Percentiles rank a stretch among this genome's conserved stretches.
Evolutionary conservation across 176 grass and related monocot species (phyloP).

Genomic region (Oryza coarctata): DNA sequence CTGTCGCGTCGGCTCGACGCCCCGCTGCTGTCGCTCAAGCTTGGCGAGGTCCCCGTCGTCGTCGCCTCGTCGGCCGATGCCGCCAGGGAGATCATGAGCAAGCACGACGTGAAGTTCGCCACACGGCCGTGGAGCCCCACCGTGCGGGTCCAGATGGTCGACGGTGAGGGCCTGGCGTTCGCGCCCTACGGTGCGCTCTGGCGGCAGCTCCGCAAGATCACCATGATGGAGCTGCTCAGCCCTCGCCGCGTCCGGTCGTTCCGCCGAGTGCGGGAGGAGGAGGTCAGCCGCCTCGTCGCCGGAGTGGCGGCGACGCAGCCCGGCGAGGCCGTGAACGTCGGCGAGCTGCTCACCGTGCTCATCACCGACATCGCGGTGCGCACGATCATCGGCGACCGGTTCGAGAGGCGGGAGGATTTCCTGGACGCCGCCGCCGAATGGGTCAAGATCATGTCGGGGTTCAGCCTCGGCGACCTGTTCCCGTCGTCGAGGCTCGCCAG

Average conservation of each 20-base stretch:
- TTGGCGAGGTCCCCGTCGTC: constrained; percentile 24
- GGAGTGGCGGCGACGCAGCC: neutral
- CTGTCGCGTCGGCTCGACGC: constrained; percentile 9
- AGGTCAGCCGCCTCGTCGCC: constrained; percentile 9
- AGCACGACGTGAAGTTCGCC: constrained; percentile 24
- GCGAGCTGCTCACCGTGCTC: constrained; percentile 3
- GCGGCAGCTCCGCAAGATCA: constrained; percentile 31
- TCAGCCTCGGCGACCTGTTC: constrained; percentile 40
- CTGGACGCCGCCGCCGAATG: neutral
- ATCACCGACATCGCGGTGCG: constrained; percentile 7
- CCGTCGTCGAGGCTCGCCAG: constrained; percentile 32
- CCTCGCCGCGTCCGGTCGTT: constrained; percentile 21
- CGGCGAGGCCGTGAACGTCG: constrained; percentile 21
- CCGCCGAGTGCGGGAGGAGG: constrained; percentile 34
- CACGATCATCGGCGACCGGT: neutral
- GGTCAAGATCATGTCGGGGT: neutral
- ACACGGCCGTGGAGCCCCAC: constrained; percentile 12
- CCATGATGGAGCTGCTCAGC: constrained; percentile 22
- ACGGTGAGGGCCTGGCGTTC: constrained; percentile 7
- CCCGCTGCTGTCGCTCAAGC: constrained; percentile 24
- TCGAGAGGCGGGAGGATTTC: constrained; percentile 5
- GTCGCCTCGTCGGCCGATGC: neutral
- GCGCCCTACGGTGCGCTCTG: constrained; percentile 32
- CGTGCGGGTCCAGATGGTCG: neutral
- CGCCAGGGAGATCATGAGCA: constrained; percentile 35